Evolutionary conservation across 257 asterid species (phyloP).

Genomic region (Solanum gracilifrons): DNA sequence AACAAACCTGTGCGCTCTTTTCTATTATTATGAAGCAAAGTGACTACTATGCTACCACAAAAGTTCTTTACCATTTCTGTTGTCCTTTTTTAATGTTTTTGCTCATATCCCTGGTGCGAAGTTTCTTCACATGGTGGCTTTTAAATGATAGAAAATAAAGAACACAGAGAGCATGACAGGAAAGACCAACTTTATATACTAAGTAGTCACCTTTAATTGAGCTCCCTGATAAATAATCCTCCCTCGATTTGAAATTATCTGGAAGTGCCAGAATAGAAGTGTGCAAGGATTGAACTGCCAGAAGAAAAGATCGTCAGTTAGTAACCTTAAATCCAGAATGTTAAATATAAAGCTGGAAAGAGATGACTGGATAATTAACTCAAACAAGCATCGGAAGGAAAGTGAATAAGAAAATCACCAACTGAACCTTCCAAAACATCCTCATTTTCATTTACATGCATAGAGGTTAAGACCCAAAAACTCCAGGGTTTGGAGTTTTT

Average conservation of each 20-base stretch:
- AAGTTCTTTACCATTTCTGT: neutral
- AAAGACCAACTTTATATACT: neutral
- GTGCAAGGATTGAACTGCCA: constrained; percentile 44
- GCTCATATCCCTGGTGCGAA: neutral
- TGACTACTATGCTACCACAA: neutral
- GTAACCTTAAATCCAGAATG: neutral
- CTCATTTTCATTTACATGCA: neutral
- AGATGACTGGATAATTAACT: neutral
- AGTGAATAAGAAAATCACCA: neutral
- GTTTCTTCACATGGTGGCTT: neutral
- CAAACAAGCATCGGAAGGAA: neutral
- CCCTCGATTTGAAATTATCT: constrained; percentile 55
- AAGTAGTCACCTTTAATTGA: neutral
- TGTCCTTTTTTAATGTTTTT: neutral
- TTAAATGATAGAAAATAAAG: neutral
- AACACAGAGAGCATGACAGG: neutral
- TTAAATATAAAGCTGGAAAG: neutral
- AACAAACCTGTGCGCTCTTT: neutral
- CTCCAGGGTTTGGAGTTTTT: neutral
- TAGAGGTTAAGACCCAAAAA: neutral
- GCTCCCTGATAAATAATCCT: constrained; percentile 37
- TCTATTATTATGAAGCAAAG: neutral
- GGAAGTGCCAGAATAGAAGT: constrained; percentile 70
- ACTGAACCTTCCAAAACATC: neutral
- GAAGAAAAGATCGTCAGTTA: neutral